These are phyloP conservation scores for Huntiella bhutanensis DNA, from an alignment of 2,329 filamentous ascomycete genomes.

Conservation along the genomic window DNA sequence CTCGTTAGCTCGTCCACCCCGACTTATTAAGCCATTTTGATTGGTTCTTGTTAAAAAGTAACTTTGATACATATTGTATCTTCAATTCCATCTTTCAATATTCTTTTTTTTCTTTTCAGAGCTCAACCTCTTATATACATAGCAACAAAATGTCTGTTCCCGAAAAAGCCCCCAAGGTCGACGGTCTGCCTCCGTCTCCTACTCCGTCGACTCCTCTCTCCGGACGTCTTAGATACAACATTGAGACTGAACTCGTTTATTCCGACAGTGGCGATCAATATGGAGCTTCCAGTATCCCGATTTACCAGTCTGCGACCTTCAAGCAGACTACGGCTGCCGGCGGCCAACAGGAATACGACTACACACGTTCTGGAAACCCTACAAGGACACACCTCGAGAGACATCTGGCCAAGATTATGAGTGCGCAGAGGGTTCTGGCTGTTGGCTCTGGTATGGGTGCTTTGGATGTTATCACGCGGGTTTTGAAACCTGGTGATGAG, in stretches of 20 bases:
- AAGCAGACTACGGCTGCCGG: slow-evolving; percentile 71
- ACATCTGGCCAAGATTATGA: slow-evolving; percentile 98
- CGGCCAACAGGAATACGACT: slow-evolving; percentile 81
- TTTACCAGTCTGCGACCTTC: slow-evolving; percentile 97
- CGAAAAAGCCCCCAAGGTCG: slow-evolving; percentile 21
- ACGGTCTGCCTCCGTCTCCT: slow-evolving; percentile 77
- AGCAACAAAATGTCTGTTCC: slow-evolving; percentile 12
- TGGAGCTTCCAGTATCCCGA: slow-evolving; percentile 86
- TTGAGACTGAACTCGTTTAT: slow-evolving; percentile 91
- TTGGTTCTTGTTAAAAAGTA: too few relatives aligned
- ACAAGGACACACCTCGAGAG: slow-evolving; percentile 90
- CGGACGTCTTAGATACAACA: slow-evolving; percentile 66
- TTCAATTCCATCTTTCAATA: too few relatives aligned
- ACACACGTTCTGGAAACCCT: slow-evolving; percentile 92
- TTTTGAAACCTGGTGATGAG: slow-evolving; percentile 83
- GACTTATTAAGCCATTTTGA: too few relatives aligned
- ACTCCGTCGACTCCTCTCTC: slow-evolving; percentile 78
- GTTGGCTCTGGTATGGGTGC: slow-evolving; percentile 97
- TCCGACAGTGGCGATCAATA: slow-evolving; percentile 95
- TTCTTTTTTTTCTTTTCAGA: not conserved
- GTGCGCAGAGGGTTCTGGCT: slow-evolving; percentile 71
- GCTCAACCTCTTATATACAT: not conserved
- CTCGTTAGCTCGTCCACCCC: too few relatives aligned
- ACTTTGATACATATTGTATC: too few relatives aligned
- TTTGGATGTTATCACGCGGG: slow-evolving; percentile 81